These are phyloP conservation scores for Passalora sequoiae DNA, from an alignment of 2,329 filamentous ascomycete genomes.

Conservation along the genomic window DNA sequence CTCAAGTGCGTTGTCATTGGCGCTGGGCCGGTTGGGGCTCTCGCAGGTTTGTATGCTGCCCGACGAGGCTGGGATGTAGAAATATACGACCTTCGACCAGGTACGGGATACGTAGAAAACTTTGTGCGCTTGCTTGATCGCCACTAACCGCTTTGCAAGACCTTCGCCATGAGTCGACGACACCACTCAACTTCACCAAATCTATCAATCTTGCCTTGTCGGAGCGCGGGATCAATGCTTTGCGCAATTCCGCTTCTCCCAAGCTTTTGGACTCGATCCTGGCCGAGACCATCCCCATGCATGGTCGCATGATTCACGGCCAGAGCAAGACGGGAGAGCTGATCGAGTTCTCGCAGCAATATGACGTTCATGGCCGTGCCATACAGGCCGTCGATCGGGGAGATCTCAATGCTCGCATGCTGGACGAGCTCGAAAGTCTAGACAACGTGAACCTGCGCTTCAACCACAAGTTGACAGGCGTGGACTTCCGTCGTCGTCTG, in stretches of 20 bases:
- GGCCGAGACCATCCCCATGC: slow-evolving; percentile 79
- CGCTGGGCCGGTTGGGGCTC: slow-evolving; percentile 84
- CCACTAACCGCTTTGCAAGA: slow-evolving; percentile 52
- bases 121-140: neutral
- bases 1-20: slow-evolving; percentile 65
- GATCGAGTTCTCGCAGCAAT: slow-evolving; percentile 75
- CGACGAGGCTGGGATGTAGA: slow-evolving; percentile 83
- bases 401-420: slow-evolving; percentile 72
- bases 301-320: slow-evolving; percentile 93
- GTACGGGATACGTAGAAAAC: slow-evolving; percentile 67
- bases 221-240: slow-evolving; percentile 85
- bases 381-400: slow-evolving; percentile 84
- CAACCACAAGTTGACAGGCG: slow-evolving; percentile 86
- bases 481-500: slow-evolving; percentile 70
- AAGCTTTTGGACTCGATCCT: slow-evolving; percentile 70
- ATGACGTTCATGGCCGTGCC: slow-evolving; percentile 78
- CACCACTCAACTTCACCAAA: slow-evolving; percentile 89
- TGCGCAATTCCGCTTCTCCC: slow-evolving; percentile 63
- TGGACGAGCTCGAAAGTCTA: slow-evolving; percentile 76
- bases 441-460: slow-evolving; percentile 91
- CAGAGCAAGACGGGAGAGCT: slow-evolving; percentile 58
- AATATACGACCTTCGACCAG: slow-evolving; percentile 86
- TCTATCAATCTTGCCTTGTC: slow-evolving; percentile 98
- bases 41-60: slow-evolving; percentile 90
- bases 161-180: slow-evolving; percentile 74